Evolutionary conservation across 1,284 basidiomycete species (phyloP), one percentile per base, ranked within the genome.

Genomic region (Apiotrichum akiyoshidainum): DNA sequence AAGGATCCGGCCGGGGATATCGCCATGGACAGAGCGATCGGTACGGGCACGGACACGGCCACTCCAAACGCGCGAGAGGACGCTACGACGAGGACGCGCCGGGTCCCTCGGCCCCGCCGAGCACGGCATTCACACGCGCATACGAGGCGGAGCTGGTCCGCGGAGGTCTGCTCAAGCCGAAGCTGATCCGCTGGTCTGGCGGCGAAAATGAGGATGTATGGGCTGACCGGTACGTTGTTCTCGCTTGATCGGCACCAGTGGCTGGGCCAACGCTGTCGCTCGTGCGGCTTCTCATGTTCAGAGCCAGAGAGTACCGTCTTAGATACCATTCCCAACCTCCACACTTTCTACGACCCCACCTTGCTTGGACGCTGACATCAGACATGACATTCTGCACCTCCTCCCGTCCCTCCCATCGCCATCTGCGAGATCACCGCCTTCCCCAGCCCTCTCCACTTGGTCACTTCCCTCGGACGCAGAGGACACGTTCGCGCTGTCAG

Each of bases 381-480:
- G 90, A 78, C 89, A 89, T 73, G 89, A 92, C 68, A 85, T 85
- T 5, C 83, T 89, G 9, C 84, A 92, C 19, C 79, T 92, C 11
- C 79, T 92, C 17, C 83, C 87, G 51, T 60, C 81, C 39, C 61
- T 60, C 42, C 69, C 59, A 17, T 59, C 60, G 41, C 52, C 49
- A 33, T 59, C 42, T 13, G 55, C 26, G 13, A 53, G 64, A 10
- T 53, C 14, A 35, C 31, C n/a, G 21, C 1, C 33, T 16, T 35
- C 46, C 37, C 39, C 46, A 21, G 57, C 58, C n/a, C 58, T 17
- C 41, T 57, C 8, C 12, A 63, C 63, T 3, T 88, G 87, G 34
- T 91, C 88, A 86, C 81, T 92, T 0, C 86, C 90, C 4, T 91
- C 89, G 0, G 90, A 92, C 68, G 72, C 83, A 0, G 90, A 92